phyloP scores from a whole-genome alignment of 768 basidiomycete species.

The Suillus plorans region DNA sequence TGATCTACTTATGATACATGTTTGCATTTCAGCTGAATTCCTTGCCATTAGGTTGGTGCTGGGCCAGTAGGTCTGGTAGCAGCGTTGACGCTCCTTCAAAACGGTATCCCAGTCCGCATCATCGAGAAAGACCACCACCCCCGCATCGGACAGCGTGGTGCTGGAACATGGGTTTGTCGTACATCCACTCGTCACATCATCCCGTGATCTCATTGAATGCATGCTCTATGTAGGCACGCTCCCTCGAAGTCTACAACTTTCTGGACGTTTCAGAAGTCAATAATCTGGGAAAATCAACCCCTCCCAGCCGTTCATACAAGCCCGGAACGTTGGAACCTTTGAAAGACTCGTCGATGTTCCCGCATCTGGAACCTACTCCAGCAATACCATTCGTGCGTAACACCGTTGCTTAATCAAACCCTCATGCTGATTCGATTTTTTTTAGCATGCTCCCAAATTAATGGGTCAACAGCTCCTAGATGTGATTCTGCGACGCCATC shows the following conservation, averaged over 20 bases:
- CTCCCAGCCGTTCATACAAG: conserved; percentile 34
- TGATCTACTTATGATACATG: not conserved
- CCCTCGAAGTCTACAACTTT: conserved; percentile 39
- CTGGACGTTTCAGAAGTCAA: conserved; percentile 39
- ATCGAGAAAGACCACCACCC: conserved; percentile 19
- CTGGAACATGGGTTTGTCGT: conserved; percentile 34
- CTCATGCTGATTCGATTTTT: not conserved
- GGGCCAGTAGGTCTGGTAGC: conserved; percentile 11
- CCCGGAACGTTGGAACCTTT: conserved; percentile 6
- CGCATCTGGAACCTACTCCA: conserved; percentile 18
- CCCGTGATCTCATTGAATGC: not conserved
- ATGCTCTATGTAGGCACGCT: conserved; percentile 35
- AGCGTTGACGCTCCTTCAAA: conserved; percentile 12
- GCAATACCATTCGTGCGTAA: conserved; percentile 27
- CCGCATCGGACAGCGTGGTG: conserved; percentile 38
- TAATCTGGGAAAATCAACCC: conserved; percentile 25
- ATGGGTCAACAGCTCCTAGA: conserved; percentile 26
- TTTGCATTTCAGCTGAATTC: not conserved
- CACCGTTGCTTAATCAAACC: not conserved
- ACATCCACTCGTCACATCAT: not conserved
- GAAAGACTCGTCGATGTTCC: conserved; percentile 14
- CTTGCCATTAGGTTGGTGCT: conserved; percentile 6
- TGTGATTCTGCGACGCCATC: conserved; percentile 18
- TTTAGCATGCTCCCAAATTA: not conserved
- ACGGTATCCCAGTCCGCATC: conserved; percentile 12